phyloP scores from a whole-genome alignment of 257 asterid species.

The Solanum verrucosum region DNA sequence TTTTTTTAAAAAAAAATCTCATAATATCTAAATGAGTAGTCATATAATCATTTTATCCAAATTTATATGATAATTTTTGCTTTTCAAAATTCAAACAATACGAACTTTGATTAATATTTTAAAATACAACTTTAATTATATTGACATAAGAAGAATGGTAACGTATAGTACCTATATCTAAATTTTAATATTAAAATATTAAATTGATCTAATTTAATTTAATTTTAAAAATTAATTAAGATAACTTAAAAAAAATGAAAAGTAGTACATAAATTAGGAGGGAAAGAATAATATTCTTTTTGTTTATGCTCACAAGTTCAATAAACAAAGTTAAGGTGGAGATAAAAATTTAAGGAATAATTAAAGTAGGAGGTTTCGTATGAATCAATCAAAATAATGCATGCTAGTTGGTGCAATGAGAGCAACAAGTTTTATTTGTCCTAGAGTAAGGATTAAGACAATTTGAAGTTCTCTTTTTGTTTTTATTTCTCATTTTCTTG shows the following conservation, averaged over 20 bases:
- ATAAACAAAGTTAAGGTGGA: background rate
- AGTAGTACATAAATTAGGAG: background rate
- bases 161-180: background rate
- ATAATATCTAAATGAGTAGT: background rate
- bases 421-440: background rate
- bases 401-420: background rate
- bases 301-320: background rate
- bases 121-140: background rate
- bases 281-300: background rate
- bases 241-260: background rate
- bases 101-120: background rate
- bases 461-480: background rate
- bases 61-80: background rate
- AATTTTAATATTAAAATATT: background rate
- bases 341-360: background rate
- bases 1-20: background rate
- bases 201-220: background rate
- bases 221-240: background rate
- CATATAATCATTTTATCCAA: background rate
- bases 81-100: background rate
- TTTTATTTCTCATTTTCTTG: background rate
- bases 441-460: background rate
- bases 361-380: background rate
- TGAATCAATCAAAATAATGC: background rate
- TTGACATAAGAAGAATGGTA: background rate